These are phyloP conservation scores for Sarocladium strictum DNA, from an alignment of 2,329 filamentous ascomycete genomes.

Conservation along the genomic window DNA sequence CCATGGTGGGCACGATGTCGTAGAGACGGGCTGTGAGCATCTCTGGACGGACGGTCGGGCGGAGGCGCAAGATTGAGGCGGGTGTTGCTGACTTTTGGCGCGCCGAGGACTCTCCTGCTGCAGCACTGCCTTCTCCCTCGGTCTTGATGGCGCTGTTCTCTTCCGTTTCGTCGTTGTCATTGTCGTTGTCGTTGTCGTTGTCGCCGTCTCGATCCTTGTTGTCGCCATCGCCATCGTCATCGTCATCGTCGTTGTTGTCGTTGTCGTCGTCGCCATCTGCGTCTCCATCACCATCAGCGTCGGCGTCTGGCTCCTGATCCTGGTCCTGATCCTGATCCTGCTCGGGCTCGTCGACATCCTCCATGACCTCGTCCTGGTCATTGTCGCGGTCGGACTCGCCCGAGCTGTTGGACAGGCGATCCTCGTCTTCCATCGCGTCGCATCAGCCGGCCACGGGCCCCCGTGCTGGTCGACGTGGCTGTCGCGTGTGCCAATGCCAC, in stretches of 20 bases:
- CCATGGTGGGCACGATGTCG: slow-evolving; percentile 95
- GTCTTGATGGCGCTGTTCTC: slow-evolving; percentile 26
- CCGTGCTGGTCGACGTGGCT: no score
- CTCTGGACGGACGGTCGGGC: slow-evolving; percentile 64
- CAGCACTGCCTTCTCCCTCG: slow-evolving; percentile 10
- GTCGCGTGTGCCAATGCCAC: no score
- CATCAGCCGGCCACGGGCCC: no score
- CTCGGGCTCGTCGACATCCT: slow-evolving; percentile 51
- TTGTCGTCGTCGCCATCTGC: slow-evolving; percentile 52
- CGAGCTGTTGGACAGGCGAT: slow-evolving; percentile 8
- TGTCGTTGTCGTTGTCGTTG: slow-evolving; percentile 18
- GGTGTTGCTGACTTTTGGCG: slow-evolving; percentile 9
- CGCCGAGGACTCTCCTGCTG: slow-evolving; percentile 33
- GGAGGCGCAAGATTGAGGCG: slow-evolving; percentile 22
- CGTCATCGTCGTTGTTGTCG: slow-evolving; percentile 18
- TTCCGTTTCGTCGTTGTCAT: no score
- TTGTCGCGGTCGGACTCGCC: slow-evolving; percentile 8
- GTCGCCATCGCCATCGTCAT: slow-evolving; percentile 67
- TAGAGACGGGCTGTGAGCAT: slow-evolving; percentile 76
- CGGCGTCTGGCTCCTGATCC: slow-evolving; percentile 55
- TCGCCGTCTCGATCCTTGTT: slow-evolving; percentile 52
- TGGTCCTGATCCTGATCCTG: slow-evolving; percentile 34
- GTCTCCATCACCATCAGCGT: slow-evolving; percentile 62
- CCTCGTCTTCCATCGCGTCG: slow-evolving; percentile 7
- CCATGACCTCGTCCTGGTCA: slow-evolving; percentile 8